Percentiles rank a stretch among this genome's conserved stretches.
Evolutionary conservation across 2,329 filamentous ascomycete species (phyloP).

Genomic region (Paecilomyces sp.): DNA sequence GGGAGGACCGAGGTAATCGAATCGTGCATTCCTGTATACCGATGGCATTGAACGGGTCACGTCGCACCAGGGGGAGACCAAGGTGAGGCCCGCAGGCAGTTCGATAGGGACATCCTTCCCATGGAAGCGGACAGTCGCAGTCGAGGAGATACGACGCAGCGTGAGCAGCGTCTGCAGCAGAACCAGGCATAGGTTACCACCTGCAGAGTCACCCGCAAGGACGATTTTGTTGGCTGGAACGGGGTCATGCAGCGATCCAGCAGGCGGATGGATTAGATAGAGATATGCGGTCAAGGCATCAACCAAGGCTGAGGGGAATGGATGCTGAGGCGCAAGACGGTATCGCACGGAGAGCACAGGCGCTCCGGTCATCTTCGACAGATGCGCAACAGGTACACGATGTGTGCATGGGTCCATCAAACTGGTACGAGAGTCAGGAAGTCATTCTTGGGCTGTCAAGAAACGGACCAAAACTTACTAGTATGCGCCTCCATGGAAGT

Average conservation of each 20-base stretch:
- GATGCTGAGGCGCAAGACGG: conserved; percentile 40
- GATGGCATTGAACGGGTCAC: conserved; percentile 37
- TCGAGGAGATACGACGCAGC: conserved; percentile 25
- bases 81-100: conserved; percentile 33
- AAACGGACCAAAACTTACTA: conserved; percentile 24
- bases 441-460: neutral
- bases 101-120: conserved; percentile 32
- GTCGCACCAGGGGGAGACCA: conserved; percentile 37
- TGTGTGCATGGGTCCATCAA: conserved; percentile 39
- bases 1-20: conserved; percentile 33
- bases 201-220: conserved; percentile 41
- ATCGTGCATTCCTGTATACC: conserved; percentile 26
- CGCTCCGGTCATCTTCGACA: conserved; percentile 34
- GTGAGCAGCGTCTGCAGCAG: conserved; percentile 38
- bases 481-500: conserved; percentile 42
- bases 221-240: conserved; percentile 38
- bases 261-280: conserved; percentile 38
- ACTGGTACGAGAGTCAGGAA: conserved; percentile 15
- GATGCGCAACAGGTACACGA: conserved; percentile 26
- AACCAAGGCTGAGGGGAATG: conserved; percentile 41
- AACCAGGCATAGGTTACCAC: conserved; percentile 34
- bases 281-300: conserved; percentile 43
- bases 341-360: conserved; percentile 39
- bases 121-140: conserved; percentile 31
- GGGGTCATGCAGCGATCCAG: conserved; percentile 34